A percentile compares a stretch with the other conserved stretches of the same genome.
These are phyloP conservation scores for Solanum chaucha DNA, from an alignment of 257 asterid genomes.

Conservation along the genomic window DNA sequence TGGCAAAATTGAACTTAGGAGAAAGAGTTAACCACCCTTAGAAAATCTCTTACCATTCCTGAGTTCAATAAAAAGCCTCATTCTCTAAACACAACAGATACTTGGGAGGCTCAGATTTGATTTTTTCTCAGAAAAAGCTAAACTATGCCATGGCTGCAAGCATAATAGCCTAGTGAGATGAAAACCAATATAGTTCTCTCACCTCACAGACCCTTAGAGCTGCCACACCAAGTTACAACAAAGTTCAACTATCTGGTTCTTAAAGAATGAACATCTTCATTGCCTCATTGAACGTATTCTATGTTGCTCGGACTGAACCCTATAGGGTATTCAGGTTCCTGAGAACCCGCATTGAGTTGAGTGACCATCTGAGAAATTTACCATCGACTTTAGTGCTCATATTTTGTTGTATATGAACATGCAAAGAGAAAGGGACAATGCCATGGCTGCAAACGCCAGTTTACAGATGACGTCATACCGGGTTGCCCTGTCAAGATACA, in stretches of 20 bases:
- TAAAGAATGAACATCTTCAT: not conserved
- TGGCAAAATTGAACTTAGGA: not conserved
- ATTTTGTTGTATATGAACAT: not conserved
- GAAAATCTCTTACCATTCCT: not conserved
- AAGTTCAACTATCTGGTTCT: not conserved
- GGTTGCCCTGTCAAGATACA: slow-evolving; percentile 24
- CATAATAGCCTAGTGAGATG: slow-evolving; percentile 6
- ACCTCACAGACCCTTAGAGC: not conserved
- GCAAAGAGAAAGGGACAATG: not conserved
- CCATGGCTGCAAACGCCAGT: not conserved
- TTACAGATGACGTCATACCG: not conserved
- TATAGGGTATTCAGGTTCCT: not conserved
- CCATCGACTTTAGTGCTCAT: not conserved
- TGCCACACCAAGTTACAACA: not conserved
- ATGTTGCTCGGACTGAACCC: not conserved
- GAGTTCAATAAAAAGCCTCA: not conserved
- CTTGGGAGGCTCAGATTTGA: not conserved
- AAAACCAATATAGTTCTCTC: not conserved
- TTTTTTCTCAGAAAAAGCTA: not conserved
- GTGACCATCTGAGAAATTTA: not conserved
- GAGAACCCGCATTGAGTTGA: not conserved
- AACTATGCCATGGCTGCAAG: not conserved
- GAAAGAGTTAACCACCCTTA: not conserved
- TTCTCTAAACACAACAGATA: not conserved
- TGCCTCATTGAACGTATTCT: not conserved